Base-by-base conservation (phyloP, 208 protist species). In the Herpetomonas muscarum region DNA sequence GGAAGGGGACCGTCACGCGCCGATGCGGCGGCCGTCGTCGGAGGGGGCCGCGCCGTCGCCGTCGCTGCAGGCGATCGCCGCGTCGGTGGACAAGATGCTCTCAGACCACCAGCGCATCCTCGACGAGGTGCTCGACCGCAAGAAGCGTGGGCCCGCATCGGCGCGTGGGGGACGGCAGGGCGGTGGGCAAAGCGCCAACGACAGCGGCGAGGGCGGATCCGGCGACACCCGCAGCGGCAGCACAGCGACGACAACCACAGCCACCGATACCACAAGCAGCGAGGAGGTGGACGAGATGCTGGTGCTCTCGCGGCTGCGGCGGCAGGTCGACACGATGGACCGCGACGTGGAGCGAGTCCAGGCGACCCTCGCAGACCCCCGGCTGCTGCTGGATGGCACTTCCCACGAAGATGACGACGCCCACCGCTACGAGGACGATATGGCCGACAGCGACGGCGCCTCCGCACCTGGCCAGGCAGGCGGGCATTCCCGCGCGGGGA, bases 41-140 rank as follows among this genome's bases (percentile, higher is more conserved):
- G 9, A 2, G 30, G 48, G 19, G 29, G 47, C 64, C 4, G 34
- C 53, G 22, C 29, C n/a, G 15, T 52, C 59, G 30, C 64, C 63
- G 1, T 69, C 71, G 2, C 62, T 89, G 34, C 49, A 64, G 24
- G 74, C 75, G 26, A 57, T 94, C 2, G 42, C 72, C 0, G 48
- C 45, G 1, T 48, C 67, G 9, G 64, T 94, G 5, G 80, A 92
- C 36, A 25, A 72, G 39, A 94, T 94, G 87, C 70, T 94, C 36
- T 71, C 68, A 17, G 83, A 90, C 37, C 79, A 89, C 46, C 76
- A 82, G 48, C 56, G 64, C 13, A 61, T 92, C 21, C 57, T 94
- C 13, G 57, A 79, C 9, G 49, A 73, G 39, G 78, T 93, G 29
- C 52, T 74, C 29, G 79, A 76, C 45, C 65, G 77, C 25, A 58